phyloP scores from a whole-genome alignment of 1,284 basidiomycete species.

The Pseudozyma sp. region DNA sequence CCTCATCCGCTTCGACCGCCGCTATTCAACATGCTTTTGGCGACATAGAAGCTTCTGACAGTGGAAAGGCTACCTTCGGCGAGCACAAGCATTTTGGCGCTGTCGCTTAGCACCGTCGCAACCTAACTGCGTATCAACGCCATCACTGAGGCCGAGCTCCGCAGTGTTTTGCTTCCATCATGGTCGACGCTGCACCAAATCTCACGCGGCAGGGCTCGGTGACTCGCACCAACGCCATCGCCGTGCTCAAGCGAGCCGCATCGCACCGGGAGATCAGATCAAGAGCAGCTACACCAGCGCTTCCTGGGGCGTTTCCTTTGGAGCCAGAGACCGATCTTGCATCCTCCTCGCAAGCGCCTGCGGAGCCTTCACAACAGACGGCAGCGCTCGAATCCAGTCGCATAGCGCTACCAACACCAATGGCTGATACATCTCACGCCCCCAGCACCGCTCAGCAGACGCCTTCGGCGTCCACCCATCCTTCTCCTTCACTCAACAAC shows the following conservation, averaged over 20 bases:
- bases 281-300: conserved; percentile 21
- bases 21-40: background rate
- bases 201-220: conserved; percentile 41
- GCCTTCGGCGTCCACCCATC: background rate
- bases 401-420: background rate
- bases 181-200: conserved; percentile 9
- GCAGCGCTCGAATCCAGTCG: background rate
- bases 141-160: no score
- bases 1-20: no score
- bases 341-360: background rate
- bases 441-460: background rate
- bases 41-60: background rate
- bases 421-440: conserved; percentile 1
- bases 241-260: conserved; percentile 58
- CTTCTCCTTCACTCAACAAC: conserved; percentile 2
- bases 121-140: no score
- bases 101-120: no score
- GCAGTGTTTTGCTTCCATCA: conserved; percentile 3
- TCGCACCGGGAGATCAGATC: conserved; percentile 55
- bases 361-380: background rate
- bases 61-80: no score
- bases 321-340: conserved; percentile 1
- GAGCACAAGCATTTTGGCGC: no score
- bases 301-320: conserved; percentile 18
- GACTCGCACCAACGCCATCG: conserved; percentile 54